phyloP scores from a whole-genome alignment of 2,329 filamentous ascomycete genomes.

The Ophiocordyceps camponoti-leonardi region DNA sequence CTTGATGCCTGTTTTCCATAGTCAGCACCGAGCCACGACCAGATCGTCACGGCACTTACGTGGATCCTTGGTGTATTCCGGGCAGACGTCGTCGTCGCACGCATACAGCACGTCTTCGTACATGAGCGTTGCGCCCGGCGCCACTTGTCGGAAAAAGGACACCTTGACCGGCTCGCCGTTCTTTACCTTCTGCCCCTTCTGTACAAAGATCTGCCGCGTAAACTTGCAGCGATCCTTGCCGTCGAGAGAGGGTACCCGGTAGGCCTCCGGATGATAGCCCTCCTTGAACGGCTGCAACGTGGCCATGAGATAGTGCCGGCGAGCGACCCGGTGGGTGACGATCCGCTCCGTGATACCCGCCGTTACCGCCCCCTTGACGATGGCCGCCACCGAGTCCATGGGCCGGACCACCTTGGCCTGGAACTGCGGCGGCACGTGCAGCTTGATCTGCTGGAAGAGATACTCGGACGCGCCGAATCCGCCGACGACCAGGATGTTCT shows the following conservation, averaged over 20 bases:
- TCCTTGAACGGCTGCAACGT: constrained; percentile 98
- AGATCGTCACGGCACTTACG: constrained; percentile 46
- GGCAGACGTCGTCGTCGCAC: constrained; percentile 94
- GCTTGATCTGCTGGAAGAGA: constrained; percentile 97
- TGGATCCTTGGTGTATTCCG: constrained; percentile 97
- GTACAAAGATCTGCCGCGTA: constrained; percentile 93
- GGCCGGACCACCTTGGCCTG: constrained; percentile 95
- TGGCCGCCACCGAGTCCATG: constrained; percentile 97
- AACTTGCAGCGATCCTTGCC: constrained; percentile 98
- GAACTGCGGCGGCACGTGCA: constrained; percentile 95
- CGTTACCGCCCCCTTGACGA: constrained; percentile 95
- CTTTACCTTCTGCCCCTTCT: constrained; percentile 97
- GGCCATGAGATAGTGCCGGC: constrained; percentile 97
- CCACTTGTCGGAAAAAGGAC: constrained; percentile 94
- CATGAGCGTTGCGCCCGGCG: constrained; percentile 93
- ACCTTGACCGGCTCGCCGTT: constrained; percentile 98
- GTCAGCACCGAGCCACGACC: constrained; percentile 5
- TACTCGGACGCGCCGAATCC: constrained; percentile 98
- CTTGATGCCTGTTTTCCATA: constrained; percentile 64
- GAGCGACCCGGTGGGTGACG: constrained; percentile 89
- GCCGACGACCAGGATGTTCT: constrained; percentile 94
- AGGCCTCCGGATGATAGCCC: constrained; percentile 94
- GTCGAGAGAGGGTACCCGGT: constrained; percentile 89
- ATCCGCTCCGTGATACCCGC: constrained; percentile 95
- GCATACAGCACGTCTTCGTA: constrained; percentile 97